Percentiles rank a stretch among this genome's conserved stretches.
These are phyloP conservation scores for Calvatia gigantea DNA, from an alignment of 768 basidiomycete species.

Conservation along the genomic window DNA sequence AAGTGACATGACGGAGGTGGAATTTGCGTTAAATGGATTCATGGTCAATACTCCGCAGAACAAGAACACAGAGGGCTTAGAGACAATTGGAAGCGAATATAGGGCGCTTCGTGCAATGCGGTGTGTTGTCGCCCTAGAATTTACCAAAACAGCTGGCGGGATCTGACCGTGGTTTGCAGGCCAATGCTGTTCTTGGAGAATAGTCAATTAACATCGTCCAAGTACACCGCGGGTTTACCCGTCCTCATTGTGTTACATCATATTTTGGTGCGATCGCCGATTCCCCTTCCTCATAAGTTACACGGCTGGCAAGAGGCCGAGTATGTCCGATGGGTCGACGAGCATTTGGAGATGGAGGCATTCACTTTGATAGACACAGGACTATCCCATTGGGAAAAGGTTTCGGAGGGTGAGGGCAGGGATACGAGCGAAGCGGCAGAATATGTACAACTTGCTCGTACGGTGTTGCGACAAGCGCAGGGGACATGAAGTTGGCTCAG, in stretches of 20 bases:
- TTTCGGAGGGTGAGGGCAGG: conserved; percentile 52
- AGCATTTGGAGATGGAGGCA: conserved; percentile 80
- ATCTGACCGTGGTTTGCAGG: conserved; percentile 33
- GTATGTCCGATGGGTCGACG: conserved; percentile 95
- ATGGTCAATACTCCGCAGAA: conserved; percentile 53
- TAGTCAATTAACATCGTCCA: conserved; percentile 55
- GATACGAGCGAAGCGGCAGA: conserved; percentile 46
- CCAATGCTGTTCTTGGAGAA: conserved; percentile 90
- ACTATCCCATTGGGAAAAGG: conserved; percentile 74
- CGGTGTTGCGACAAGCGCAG: conserved; percentile 44
- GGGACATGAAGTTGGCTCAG: background rate
- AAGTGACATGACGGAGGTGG: conserved; percentile 94
- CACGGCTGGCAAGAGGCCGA: conserved; percentile 96
- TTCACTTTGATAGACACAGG: conserved; percentile 79
- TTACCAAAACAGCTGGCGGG: background rate
- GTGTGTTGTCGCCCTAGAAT: conserved; percentile 36
- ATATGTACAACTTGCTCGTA: conserved; percentile 65
- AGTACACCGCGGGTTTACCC: conserved; percentile 73
- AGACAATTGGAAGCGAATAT: conserved; percentile 85
- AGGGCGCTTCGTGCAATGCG: conserved; percentile 80
- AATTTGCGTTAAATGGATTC: conserved; percentile 87
- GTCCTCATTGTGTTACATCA: conserved; percentile 89
- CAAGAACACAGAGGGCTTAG: conserved; percentile 58
- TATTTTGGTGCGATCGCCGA: conserved; percentile 83
- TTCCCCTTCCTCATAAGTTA: conserved; percentile 81